Percentiles rank a stretch among this genome's conserved stretches.
Evolutionary conservation across 768 basidiomycete genomes (phyloP).

Genomic region (Xerocomus brunneocitrinus): DNA sequence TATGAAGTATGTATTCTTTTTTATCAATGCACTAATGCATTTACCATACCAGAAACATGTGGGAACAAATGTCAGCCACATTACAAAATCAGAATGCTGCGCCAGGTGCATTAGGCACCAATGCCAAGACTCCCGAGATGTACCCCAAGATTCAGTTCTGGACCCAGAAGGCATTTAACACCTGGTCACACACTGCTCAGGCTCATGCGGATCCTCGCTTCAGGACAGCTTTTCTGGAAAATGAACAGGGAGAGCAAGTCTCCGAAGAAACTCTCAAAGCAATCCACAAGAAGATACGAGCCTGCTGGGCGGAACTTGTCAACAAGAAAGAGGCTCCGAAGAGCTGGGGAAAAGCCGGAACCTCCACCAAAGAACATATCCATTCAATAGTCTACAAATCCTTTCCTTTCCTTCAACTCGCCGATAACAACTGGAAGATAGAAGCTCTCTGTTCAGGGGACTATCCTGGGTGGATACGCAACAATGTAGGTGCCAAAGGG

Average conservation of each 20-base stretch:
- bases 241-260: neutral
- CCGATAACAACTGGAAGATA: neutral
- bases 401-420: neutral
- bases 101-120: neutral
- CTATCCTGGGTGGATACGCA: neutral
- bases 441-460: neutral
- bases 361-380: neutral
- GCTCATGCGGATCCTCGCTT: neutral
- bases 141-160: neutral
- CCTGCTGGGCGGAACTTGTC: slow-evolving; percentile 1
- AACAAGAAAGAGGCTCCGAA: neutral
- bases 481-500: neutral
- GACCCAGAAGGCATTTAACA: neutral
- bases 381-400: neutral
- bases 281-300: neutral
- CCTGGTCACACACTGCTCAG: neutral
- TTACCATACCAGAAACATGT: too few relatives aligned
- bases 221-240: neutral
- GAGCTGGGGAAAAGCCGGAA: slow-evolving; percentile 4
- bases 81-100: neutral
- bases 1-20: too few relatives aligned
- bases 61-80: too few relatives aligned
- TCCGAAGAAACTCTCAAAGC: neutral
- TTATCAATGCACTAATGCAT: too few relatives aligned
- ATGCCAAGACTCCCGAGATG: neutral